These are phyloP conservation scores for Botrytis paeoniae DNA, from an alignment of 2,329 filamentous ascomycete genomes.

Conservation along the genomic window DNA sequence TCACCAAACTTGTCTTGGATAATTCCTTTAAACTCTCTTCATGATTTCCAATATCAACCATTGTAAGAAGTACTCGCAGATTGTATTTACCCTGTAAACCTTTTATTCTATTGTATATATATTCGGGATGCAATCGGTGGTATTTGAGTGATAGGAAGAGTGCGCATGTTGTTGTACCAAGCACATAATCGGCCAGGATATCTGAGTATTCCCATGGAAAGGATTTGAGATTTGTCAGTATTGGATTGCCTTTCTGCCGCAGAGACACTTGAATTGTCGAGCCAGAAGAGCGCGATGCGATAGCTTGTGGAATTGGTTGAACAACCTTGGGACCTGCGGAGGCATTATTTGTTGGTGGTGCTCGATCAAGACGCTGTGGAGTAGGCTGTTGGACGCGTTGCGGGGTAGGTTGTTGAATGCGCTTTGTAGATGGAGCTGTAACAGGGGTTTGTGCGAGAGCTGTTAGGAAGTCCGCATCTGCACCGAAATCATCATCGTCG, in stretches of 20 bases:
- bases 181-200: constrained; percentile 89
- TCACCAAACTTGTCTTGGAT: constrained; percentile 87
- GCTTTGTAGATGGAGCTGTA: constrained; percentile 27
- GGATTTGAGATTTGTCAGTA: constrained; percentile 76
- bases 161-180: constrained; percentile 83
- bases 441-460: constrained; percentile 51
- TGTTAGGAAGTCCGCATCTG: constrained; percentile 54
- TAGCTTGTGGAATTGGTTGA: constrained; percentile 85
- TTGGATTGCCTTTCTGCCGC: constrained; percentile 91
- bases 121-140: constrained; percentile 94
- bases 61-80: constrained; percentile 78
- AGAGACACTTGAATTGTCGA: constrained; percentile 86
- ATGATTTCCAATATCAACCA: constrained; percentile 95
- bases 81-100: constrained; percentile 81
- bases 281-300: constrained; percentile 61
- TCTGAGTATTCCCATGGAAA: constrained; percentile 96
- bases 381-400: constrained; percentile 45
- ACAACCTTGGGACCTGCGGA: constrained; percentile 57
- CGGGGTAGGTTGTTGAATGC: constrained; percentile 40
- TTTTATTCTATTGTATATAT: constrained; percentile 91
- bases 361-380: constrained; percentile 55
- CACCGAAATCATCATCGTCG: constrained; percentile 56
- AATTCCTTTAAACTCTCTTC: constrained; percentile 86
- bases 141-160: constrained; percentile 95
- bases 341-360: constrained; percentile 39